Evolutionary conservation across 2,329 filamentous ascomycete genomes (phyloP), one percentile per base, ranked within the genome.

Genomic region (Phyllachora maydis): DNA sequence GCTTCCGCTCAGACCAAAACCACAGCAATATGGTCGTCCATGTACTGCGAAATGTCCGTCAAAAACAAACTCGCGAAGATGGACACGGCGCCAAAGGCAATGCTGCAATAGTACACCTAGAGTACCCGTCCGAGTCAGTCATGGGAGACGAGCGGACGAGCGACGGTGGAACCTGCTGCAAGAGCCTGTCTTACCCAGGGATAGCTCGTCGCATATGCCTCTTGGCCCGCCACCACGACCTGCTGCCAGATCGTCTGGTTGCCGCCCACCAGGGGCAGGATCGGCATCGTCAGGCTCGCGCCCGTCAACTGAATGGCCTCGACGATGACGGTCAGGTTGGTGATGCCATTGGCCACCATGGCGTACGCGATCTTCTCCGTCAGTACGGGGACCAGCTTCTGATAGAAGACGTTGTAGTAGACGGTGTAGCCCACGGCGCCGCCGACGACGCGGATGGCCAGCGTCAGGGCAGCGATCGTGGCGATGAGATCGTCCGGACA

Each of bases 401-500:
- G 38, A 26, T 52, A 38, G 29, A 61, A 59, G n/a, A 64, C 47
- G 32, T 64, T 63, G 45, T 54, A 70, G 36, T 54, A 56, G 22
- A 61, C 50, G n/a, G 58, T 56, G 38, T 68, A 73, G 16, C 65
- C 70, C 28, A 76, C 59, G 8, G 61, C 57, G 15, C 70, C 70
- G 22, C 72, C 71, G 17, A 76, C 56, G 26, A 73, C 66, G 18
- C 72, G 67, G 32, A 77, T 64, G n/a, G 67, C 60, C 18, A 77
- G 57, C 0, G 71, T 75, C 12, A 78, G 49, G 5, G 72, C 68
- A 1, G 69, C 62, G 21, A 75, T 56, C 3, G 71, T 76, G 6
- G 67, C 71, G 31, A 78, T 76, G 5, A 76, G 52, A 26, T 76
- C 69, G 36, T 71, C 65, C 0, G 71, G 69, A 30, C 67, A 74